Percentiles rank a stretch among this genome's conserved stretches.
phyloP scores from a whole-genome alignment of 1,139 yeast genomes.

The Blastobotrys arbuscula region DNA sequence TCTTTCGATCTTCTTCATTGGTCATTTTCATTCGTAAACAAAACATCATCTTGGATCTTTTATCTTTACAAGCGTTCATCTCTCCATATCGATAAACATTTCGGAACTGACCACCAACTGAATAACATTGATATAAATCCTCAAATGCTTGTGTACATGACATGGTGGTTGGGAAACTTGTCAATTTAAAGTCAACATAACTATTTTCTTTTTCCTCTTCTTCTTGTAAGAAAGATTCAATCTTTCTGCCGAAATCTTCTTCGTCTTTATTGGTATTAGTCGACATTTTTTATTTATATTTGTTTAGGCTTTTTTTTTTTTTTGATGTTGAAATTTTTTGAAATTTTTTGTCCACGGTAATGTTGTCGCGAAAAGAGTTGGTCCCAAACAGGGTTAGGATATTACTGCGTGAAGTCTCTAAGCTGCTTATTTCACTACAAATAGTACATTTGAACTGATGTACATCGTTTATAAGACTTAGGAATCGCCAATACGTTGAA shows the following conservation, averaged over 20 bases:
- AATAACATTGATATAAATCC: constrained; percentile 77
- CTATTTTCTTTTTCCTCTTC: not conserved
- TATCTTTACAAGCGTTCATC: constrained; percentile 61
- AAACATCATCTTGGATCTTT: constrained; percentile 73
- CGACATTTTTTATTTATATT: no score
- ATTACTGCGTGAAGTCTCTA: no score
- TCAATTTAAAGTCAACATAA: not conserved
- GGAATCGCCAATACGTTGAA: no score
- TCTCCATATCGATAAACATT: constrained; percentile 79
- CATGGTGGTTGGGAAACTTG: constrained; percentile 42
- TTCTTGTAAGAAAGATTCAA: not conserved
- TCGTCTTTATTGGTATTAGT: not conserved
- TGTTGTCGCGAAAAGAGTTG: no score
- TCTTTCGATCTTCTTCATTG: constrained; percentile 44
- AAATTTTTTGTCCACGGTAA: no score
- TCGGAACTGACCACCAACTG: constrained; percentile 82
- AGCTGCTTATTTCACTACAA: no score
- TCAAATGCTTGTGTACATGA: constrained; percentile 78
- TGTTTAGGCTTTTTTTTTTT: no score
- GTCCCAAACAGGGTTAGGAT: no score
- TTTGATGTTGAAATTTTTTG: no score
- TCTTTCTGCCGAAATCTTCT: constrained; percentile 4
- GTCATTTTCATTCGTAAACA: constrained; percentile 58
- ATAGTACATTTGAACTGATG: no score
- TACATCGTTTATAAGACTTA: no score